phyloP scores from a whole-genome alignment of 1,139 yeast species.

The Protomyces macrosporus region DNA sequence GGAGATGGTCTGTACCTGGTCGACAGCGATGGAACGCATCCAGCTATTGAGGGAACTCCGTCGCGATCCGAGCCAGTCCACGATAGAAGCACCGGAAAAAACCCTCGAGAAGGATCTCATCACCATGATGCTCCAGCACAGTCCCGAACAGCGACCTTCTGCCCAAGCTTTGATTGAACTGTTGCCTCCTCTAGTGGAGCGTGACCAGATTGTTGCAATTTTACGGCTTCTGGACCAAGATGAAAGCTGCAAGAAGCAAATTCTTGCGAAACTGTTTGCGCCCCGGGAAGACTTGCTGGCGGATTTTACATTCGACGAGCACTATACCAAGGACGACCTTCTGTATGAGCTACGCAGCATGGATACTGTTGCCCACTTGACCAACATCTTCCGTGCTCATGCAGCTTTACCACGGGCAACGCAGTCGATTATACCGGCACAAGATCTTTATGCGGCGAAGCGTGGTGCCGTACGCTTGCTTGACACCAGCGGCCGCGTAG shows the following conservation, averaged over 20 bases:
- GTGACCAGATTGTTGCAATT: slow-evolving; percentile 39
- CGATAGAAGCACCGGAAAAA: slow-evolving; percentile 57
- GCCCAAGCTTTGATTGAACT: slow-evolving; percentile 62
- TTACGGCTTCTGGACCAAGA: slow-evolving; percentile 55
- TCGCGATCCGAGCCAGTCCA: slow-evolving; percentile 45
- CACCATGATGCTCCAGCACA: slow-evolving; percentile 66
- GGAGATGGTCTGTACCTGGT: slow-evolving; percentile 81
- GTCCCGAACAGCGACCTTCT: slow-evolving; percentile 70
- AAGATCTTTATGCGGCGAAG: slow-evolving; percentile 59
- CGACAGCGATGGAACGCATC: slow-evolving; percentile 91
- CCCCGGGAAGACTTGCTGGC: slow-evolving; percentile 89
- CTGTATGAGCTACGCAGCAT: slow-evolving; percentile 50
- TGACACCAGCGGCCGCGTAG: slow-evolving; percentile 78
- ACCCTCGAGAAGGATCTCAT: slow-evolving; percentile 33
- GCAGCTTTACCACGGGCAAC: slow-evolving; percentile 72
- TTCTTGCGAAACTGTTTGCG: slow-evolving; percentile 56
- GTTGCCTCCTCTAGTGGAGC: slow-evolving; percentile 78
- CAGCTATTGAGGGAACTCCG: slow-evolving; percentile 61
- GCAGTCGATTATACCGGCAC: slow-evolving; percentile 63
- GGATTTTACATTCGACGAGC: slow-evolving; percentile 72
- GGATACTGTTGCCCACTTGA: slow-evolving; percentile 44
- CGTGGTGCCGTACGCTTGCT: slow-evolving; percentile 62
- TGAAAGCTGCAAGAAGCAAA: slow-evolving; percentile 78
- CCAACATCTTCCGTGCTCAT: slow-evolving; percentile 61
- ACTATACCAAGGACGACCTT: slow-evolving; percentile 78